Evolutionary conservation across 306 rosid species (phyloP), one percentile per base, ranked within the genome.

Genomic region (Glycyrrhiza uralensis): DNA sequence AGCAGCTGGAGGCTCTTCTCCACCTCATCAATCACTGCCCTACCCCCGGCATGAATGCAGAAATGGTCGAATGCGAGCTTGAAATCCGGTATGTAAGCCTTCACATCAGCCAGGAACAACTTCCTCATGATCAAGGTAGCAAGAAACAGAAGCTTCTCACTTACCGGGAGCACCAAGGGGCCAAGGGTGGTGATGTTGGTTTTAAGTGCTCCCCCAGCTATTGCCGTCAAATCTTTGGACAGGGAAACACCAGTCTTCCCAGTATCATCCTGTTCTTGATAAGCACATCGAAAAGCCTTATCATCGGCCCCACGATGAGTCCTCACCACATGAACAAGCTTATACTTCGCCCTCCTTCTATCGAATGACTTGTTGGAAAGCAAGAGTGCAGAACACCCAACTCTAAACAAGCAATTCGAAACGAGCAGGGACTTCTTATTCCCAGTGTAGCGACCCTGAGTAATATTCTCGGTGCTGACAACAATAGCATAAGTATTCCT

Each of bases 1-100:
- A 79, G 69, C 38, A 90, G 81, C 81, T 85, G 89, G 38, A 90
- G 75, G 36, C 87, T 90, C 92, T 82, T 90, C 88, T 90, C 92
- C 72, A 90, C 52, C 84, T 90, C 96, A 80, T 90, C 96, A 51
- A 90, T 90, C 75, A 87, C 96, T 6, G 96, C 92, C 69, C 96
- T 80, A 14, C 96, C 92, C 0, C 92, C 92, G 2, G 92, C 96
- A 41, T 90, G 96, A 33, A 90, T 87, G 71, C 96, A 90, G 70
- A 90, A 90, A 82, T 90, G 96, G 75, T 90, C 91, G 19, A 90
- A 90, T 0, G 96, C 96, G 20, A 90, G 82, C 77, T 87, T 87
- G 56, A 90, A 90, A 82, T 90, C 93, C 0, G 96, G 96, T 51
- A 90, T 87, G 57, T 90, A 90, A 4, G 96, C 87, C 85, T 90